Base-by-base conservation (phyloP, 768 basidiomycete genomes). In the Psilocybe cubensis region DNA sequence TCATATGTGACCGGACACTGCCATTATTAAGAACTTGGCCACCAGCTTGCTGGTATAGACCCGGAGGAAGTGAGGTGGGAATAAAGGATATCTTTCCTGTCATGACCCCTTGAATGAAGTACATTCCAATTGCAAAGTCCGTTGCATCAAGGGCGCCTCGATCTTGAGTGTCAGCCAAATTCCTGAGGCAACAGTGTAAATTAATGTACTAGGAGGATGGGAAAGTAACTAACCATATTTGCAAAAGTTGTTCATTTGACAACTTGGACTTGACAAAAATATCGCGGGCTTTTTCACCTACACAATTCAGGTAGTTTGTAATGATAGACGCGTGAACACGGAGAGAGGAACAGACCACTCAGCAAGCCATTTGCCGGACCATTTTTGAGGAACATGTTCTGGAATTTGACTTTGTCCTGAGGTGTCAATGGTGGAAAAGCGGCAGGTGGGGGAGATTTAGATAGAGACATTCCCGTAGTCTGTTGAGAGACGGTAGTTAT, bases 71-170 rank as follows among this genome's bases (percentile, higher is more conserved):
- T 2, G 80, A 74, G 5, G 82, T 72, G 31, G 95, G 95, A 48
- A 96, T 80, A 58, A 80, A 81, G 50, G 86, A 77, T 54, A 93
- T 75, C 59, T 88, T 83, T 54, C 84, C 83, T 52, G 89, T 85
- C 95, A 98, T 97, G 35, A 83, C 76, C n/a, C 85, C 89, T 73
- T 98, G 95, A 62, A 98, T 95, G 68, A 98, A 84, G 72, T 93
- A 94, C 95, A 97, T 96, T 38, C 89, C 97, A 66, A 99, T 86
- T 58, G 91, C 88, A 69, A 99, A 99, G 73, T 99, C 97, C 43
- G 89, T 81, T 14, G 86, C 76, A 70, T 99, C 97, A 58, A 99
- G 86, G 11, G 82, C 77, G 50, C 97, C 96, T 59, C 97, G 84
- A 63, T 91, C 85, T 72, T 96, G 91, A 3, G 95, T 96, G 72